Base-by-base conservation (phyloP, 148 eudicot species). In the Cornus suecica region DNA sequence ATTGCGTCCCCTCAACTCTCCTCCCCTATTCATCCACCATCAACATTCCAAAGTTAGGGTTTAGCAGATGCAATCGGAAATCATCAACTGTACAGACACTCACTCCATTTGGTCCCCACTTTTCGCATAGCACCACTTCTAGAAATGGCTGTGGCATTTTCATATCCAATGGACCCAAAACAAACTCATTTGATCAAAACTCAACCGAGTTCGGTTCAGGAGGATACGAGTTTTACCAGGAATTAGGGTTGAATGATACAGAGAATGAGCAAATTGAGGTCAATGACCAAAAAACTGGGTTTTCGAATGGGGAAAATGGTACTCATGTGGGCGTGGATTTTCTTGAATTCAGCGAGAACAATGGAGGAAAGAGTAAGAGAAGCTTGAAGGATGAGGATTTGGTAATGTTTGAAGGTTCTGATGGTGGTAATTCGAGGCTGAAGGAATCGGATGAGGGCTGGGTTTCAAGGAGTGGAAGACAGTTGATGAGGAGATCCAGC, bases 401-500 rank as follows among this genome's bases (percentile, higher is more conserved):
- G 51, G 30, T 78, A 62, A 76, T 34, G 63, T 11, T 65, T 77
- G 77, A 68, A 66, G 81, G 51, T 28, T 23, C 34, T 26, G 73
- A 68, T 72, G 78, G 27, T 34, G 26, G 51, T 37, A 70, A 37
- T 69, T 61, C 73, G 45, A 73, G 77, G 54, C 67, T 75, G 78
- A 79, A 77, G 85, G 69, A 80, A 65, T 24, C 62, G 54, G 31
- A 81, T 18, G 71, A 68, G 54, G 75, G 72, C 60, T 28, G 58
- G 70, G 66, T 71, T 37, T 41, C 28, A 26, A 82, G 70, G 73
- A 81, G 73, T 70, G 76, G 85, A 66, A 84, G 73, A 27, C 84
- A 84, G 60, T 73, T 82, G 71, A 80, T 84, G 80, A 89, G 78
- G 77, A 83, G 97, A 64, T 88, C 93, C 24, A 91, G 70, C 58